Base-by-base conservation (phyloP, 1,284 basidiomycete genomes). In the Irpex sp. region DNA sequence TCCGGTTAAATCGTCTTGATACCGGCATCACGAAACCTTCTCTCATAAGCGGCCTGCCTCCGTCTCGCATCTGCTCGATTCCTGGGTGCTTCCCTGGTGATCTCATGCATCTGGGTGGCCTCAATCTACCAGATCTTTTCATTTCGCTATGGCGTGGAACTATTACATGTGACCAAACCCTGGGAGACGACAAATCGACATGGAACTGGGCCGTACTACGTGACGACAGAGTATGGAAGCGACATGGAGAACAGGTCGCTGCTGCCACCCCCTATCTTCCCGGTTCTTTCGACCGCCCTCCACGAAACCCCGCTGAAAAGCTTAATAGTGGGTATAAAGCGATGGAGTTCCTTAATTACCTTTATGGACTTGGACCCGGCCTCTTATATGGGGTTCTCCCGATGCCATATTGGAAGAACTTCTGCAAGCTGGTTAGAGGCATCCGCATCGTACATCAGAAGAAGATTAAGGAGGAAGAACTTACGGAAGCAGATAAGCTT, bases 301-400 rank as follows among this genome's bases (percentile, higher is more conserved):
- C 72, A 31, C 62, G 70, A 1, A 72, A 73, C 44, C 61, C 64
- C 26, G 68, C 65, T 3, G 62, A 71, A 40, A 73, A 73, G 52
- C 65, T 72, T 34, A 62, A 52, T 21, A 69, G 67, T 48, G 68
- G 70, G 2, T 73, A 73, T 61, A 73, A 74, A 58, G 69, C 71
- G 77, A 34, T 67, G 44, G 77, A 81, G 64, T 81, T 63, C 21
- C 67, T 69, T 5, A 60, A 68, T 0, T 80, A 76, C 52, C 19
- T 81, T 36, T 81, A 69, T 68, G 76, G 75, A 0, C 68, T 80
- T 6, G 76, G 72, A 4, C 78, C 78, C n/a, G 75, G 62, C 1
- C 63, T 79, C 3, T 67, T 79, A 48, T 66, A 70, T 34, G 62
- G 60, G 1, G 31, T 77, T 26, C 69, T 80, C 1, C 77, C 76